Base-by-base conservation (phyloP, 768 basidiomycete genomes). In the Pleurotus pulmonarius region DNA sequence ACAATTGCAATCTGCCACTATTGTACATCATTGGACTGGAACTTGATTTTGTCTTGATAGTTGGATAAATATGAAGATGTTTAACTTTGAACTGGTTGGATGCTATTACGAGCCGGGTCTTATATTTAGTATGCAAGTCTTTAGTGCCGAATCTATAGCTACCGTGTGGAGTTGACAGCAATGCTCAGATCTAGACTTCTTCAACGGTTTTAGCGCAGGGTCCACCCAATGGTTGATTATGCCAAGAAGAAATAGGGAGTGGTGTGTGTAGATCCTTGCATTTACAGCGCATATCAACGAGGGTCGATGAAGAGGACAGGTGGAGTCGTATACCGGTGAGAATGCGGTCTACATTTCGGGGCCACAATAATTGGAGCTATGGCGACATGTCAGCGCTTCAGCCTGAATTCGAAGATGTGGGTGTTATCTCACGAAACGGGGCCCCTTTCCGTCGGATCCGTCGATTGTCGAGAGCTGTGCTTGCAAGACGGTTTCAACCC, bases 381-480 rank as follows among this genome's bases (percentile, higher is more conserved):
- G 29, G 29, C 29, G 29, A 34, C 29, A 34, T 34, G 29, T 34
- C 29, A 34, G 29, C 29, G 29, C 29, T 34, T 34, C 29, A 34
- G 29, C 29, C 29, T 34, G 29, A 34, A 34, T 34, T 1, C 29
- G 29, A 34, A 11, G 29, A 34, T 11, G 29, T 34, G 29, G 20
- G 20, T 11, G 9, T 34, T 34, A 11, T 34, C 9, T 34, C 29
- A 34, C 29, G 29, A 34, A 34, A 34, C 29, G 29, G 29, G 29
- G 11, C 8, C 20, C 13, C 16, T 39, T 53, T 8, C 51, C 39
- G 51, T 53, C 51, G 51, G 51, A 53, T 53, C 38, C 24, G 51
- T 53, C n/a, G 29, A 34, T 34, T 34, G 29, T 11, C 29, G 12
- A 41, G 20, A 41, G 24, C 51, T n/a, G 20, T n/a, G 48, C 20